phyloP scores from a whole-genome alignment of 192 early-diverging fungal species.

The Podila verticillata region DNA sequence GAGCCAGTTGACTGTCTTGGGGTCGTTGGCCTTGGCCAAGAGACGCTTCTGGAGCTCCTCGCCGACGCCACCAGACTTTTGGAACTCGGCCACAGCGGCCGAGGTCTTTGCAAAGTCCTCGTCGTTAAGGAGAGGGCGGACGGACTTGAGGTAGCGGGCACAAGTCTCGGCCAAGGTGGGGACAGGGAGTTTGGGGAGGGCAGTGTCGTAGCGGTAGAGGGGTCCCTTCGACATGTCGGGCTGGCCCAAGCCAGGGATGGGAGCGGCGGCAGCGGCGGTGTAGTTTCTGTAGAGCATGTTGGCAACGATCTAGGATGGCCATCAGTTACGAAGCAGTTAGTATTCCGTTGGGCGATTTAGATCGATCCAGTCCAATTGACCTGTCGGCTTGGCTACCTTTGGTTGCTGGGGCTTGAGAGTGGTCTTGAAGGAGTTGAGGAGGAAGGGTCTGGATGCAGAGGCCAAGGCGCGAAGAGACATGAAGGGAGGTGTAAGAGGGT shows the following conservation, averaged over 20 bases:
- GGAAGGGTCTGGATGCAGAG: constrained; percentile 49
- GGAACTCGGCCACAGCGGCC: constrained; percentile 79
- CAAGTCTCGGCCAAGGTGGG: constrained; percentile 85
- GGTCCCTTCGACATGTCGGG: constrained; percentile 61
- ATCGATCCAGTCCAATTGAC: not conserved
- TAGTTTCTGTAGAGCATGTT: constrained; percentile 57
- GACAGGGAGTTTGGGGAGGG: constrained; percentile 91
- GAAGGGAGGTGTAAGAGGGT: constrained; percentile 12
- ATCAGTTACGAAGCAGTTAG: not conserved
- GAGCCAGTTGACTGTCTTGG: constrained; percentile 87
- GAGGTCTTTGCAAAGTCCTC: constrained; percentile 77
- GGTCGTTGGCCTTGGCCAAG: constrained; percentile 74
- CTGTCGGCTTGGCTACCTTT: constrained; percentile 20
- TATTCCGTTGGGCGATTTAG: not conserved
- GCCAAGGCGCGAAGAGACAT: constrained; percentile 52
- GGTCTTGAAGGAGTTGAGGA: constrained; percentile 48
- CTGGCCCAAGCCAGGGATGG: constrained; percentile 30
- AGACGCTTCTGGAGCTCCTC: constrained; percentile 88
- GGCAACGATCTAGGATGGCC: constrained; percentile 19
- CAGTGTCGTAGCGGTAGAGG: constrained; percentile 77
- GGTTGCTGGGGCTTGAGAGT: constrained; percentile 49
- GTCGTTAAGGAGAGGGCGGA: constrained; percentile 77
- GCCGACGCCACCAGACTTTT: constrained; percentile 81
- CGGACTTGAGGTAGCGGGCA: constrained; percentile 81
- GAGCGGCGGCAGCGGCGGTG: constrained; percentile 28